These are phyloP conservation scores for Exophiala dermatitidis DNA, from an alignment of 2,329 filamentous ascomycete genomes.

Conservation along the genomic window DNA sequence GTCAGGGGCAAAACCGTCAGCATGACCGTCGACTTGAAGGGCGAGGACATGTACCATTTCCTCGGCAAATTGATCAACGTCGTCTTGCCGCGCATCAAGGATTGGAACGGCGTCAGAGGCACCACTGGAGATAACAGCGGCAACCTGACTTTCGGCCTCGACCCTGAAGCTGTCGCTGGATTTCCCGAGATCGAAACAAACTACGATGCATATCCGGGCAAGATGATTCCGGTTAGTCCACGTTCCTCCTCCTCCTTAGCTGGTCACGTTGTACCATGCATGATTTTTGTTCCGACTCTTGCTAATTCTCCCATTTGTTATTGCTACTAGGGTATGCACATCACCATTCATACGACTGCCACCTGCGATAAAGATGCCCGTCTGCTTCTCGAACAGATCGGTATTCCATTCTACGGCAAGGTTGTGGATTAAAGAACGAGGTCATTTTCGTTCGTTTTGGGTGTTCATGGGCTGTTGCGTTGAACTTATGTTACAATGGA, in stretches of 20 bases:
- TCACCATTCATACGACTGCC: constrained; percentile 77
- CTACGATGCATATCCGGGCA: constrained; percentile 55
- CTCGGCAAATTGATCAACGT: constrained; percentile 82
- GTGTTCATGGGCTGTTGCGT: background rate
- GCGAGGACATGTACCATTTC: constrained; percentile 82
- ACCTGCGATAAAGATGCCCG: constrained; percentile 78
- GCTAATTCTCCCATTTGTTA: constrained; percentile 31
- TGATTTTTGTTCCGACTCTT: constrained; percentile 49
- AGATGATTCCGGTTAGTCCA: constrained; percentile 47
- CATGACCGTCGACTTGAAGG: constrained; percentile 68
- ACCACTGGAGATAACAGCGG: constrained; percentile 78
- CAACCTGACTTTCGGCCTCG: constrained; percentile 77
- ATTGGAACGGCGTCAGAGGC: constrained; percentile 76
- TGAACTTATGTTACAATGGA: background rate
- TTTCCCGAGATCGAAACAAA: constrained; percentile 96
- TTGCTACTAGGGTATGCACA: constrained; percentile 61
- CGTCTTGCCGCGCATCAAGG: constrained; percentile 91
- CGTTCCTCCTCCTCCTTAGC: constrained; percentile 23
- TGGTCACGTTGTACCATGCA: background rate
- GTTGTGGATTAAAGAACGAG: constrained; percentile 43
- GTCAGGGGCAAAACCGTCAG: constrained; percentile 60
- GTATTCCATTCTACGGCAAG: constrained; percentile 77
- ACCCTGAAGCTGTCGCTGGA: constrained; percentile 64
- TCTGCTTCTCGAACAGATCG: constrained; percentile 63
- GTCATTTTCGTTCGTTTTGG: background rate